These are phyloP conservation scores for Talaromyces pinophilus DNA, from an alignment of 2,329 filamentous ascomycete species.

Conservation along the genomic window DNA sequence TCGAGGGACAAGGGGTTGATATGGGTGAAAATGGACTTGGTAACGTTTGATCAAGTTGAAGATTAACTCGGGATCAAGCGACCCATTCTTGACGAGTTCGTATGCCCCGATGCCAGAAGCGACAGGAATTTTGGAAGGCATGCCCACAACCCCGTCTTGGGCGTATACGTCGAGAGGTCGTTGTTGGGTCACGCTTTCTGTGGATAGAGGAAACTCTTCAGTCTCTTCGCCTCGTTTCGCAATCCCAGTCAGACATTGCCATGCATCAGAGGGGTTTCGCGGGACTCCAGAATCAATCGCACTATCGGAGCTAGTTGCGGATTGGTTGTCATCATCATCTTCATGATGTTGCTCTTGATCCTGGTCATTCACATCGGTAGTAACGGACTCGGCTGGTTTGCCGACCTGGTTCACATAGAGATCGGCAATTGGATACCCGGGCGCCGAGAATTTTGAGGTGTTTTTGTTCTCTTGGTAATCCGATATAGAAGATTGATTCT, in stretches of 20 bases:
- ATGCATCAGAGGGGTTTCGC: conserved; percentile 51
- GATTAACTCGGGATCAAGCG: conserved; percentile 52
- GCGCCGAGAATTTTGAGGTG: conserved; percentile 29
- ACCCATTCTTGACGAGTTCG: conserved; percentile 47
- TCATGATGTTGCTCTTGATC: conserved; percentile 23
- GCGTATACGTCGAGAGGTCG: conserved; percentile 10
- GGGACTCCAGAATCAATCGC: conserved; percentile 44
- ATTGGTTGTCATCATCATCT: conserved; percentile 37
- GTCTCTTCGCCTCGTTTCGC: conserved; percentile 39
- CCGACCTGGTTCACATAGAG: conserved; percentile 39
- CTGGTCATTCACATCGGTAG: conserved; percentile 23
- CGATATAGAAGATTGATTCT: conserved; percentile 31
- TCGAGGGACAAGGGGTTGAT: conserved; percentile 67
- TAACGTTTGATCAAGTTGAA: conserved; percentile 60
- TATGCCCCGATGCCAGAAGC: conserved; percentile 43
- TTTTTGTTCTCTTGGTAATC: conserved; percentile 29
- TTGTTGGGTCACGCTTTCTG: conserved; percentile 14
- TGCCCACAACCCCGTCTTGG: conserved; percentile 23
- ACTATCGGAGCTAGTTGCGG: conserved; percentile 39
- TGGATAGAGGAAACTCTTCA: conserved; percentile 4
- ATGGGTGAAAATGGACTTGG: conserved; percentile 67
- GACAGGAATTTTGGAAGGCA: conserved; percentile 25
- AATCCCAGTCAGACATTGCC: conserved; percentile 51
- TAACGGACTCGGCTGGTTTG: conserved; percentile 30
- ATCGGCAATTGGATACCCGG: conserved; percentile 37